phyloP scores from a whole-genome alignment of 1,284 basidiomycete genomes.

The Bjerkandera adusta region DNA sequence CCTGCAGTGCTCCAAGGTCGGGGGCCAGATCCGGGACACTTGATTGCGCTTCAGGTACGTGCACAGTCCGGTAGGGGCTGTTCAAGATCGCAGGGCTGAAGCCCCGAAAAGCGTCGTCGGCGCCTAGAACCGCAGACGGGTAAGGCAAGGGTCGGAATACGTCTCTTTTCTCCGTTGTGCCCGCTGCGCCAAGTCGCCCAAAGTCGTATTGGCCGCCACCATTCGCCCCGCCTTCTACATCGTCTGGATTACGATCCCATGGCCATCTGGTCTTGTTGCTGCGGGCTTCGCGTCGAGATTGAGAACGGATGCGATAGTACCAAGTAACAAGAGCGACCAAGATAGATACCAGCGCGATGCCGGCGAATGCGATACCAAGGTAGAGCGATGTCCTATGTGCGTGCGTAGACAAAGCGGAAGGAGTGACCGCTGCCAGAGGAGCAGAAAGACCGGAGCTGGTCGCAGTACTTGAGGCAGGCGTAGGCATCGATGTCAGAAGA shows the following conservation, averaged over 20 bases:
- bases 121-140: no score
- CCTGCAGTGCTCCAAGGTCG: slow-evolving; percentile 35
- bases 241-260: slow-evolving; percentile 23
- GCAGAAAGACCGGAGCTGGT: no score
- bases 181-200: slow-evolving; percentile 5
- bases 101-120: no score
- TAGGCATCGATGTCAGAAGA: slow-evolving; percentile 1
- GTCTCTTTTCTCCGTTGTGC: background rate
- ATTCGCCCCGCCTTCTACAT: slow-evolving; percentile 15
- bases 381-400: slow-evolving; percentile 38
- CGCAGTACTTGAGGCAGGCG: background rate
- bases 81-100: no score
- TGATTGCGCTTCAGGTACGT: slow-evolving; percentile 18
- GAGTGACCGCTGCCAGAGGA: no score
- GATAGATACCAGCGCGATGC: slow-evolving; percentile 37
- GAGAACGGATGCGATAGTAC: slow-evolving; percentile 37
- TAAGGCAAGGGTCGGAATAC: no score
- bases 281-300: slow-evolving; percentile 29
- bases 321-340: slow-evolving; percentile 39
- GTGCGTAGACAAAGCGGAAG: background rate
- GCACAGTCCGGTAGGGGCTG: slow-evolving; percentile 24
- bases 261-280: slow-evolving; percentile 30
- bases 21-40: slow-evolving; percentile 32
- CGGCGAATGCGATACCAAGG: slow-evolving; percentile 42
- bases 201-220: slow-evolving; percentile 12